phyloP scores from a whole-genome alignment of 208 protist genomes.

The Trypanosoma brucei region DNA sequence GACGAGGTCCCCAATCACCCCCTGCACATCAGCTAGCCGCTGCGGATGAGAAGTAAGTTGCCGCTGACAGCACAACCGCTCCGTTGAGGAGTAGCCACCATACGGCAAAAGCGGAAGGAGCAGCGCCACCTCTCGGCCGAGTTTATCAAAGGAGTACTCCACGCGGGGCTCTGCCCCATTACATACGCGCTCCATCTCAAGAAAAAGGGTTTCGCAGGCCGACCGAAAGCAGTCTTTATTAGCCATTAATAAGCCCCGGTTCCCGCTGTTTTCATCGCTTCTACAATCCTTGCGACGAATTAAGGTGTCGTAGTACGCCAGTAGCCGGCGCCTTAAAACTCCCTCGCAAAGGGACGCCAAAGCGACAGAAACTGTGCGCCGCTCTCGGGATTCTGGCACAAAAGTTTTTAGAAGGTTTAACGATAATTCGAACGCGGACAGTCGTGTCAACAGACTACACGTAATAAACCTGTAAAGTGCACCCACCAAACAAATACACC shows the following conservation, averaged over 20 bases:
- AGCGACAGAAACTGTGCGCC: slow-evolving; percentile 1
- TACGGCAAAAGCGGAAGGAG: slow-evolving; percentile 17
- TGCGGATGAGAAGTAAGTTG: background rate
- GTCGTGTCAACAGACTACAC: slow-evolving; percentile 5
- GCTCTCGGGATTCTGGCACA: background rate
- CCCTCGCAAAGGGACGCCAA: slow-evolving; percentile 8
- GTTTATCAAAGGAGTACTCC: background rate
- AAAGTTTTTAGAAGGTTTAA: slow-evolving; percentile 8
- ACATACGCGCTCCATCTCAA: slow-evolving; percentile 17
- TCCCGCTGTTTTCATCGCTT: background rate
- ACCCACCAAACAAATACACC: slow-evolving; percentile 5
- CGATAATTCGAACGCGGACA: slow-evolving; percentile 11
- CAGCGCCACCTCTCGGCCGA: slow-evolving; percentile 8
- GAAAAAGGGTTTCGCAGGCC: slow-evolving; percentile 13
- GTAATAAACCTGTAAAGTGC: slow-evolving; percentile 20
- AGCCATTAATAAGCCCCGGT: background rate
- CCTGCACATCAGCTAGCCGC: slow-evolving; percentile 6
- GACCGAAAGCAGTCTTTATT: slow-evolving; percentile 4
- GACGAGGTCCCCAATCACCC: slow-evolving; percentile 6
- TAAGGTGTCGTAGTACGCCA: slow-evolving; percentile 4
- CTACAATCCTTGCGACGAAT: background rate
- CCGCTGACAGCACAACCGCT: background rate
- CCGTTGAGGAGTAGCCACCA: slow-evolving; percentile 4
- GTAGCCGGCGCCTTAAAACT: background rate
- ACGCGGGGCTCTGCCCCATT: background rate